phyloP scores from a whole-genome alignment of 2,329 filamentous ascomycete species.

The Aspergillus clavatus region DNA sequence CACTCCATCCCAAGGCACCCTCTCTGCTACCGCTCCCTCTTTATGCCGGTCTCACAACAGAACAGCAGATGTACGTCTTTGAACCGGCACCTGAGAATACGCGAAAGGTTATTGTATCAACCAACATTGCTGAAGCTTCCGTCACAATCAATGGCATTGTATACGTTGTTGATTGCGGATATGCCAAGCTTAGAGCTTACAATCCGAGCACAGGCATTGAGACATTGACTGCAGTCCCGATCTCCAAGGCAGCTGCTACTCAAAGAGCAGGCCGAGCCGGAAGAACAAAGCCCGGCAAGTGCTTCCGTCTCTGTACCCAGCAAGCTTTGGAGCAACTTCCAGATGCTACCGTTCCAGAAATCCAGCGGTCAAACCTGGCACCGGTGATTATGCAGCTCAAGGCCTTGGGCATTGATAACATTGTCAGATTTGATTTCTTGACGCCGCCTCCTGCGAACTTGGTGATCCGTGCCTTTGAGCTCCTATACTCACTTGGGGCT shows the following conservation, averaged over 20 bases:
- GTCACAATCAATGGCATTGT: constrained; percentile 91
- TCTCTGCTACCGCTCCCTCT: constrained; percentile 69
- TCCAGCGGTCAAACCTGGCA: constrained; percentile 86
- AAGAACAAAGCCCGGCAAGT: constrained; percentile 85
- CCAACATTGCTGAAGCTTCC: constrained; percentile 94
- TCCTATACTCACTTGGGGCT: constrained; percentile 80
- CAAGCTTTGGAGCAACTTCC: constrained; percentile 60
- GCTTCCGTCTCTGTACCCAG: constrained; percentile 88
- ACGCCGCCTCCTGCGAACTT: constrained; percentile 80
- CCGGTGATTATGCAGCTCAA: constrained; percentile 87
- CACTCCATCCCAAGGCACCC: constrained; percentile 56
- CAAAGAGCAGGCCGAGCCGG: constrained; percentile 88
- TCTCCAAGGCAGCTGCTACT: constrained; percentile 88
- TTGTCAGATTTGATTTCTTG: constrained; percentile 83
- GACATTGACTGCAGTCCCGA: constrained; percentile 70
- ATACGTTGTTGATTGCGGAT: constrained; percentile 86
- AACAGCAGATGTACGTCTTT: constrained; percentile 94
- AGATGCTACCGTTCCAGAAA: constrained; percentile 76
- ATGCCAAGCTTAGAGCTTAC: constrained; percentile 83
- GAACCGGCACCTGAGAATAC: constrained; percentile 75
- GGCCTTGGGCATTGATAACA: constrained; percentile 90
- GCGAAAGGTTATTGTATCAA: constrained; percentile 86
- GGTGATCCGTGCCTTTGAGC: constrained; percentile 77
- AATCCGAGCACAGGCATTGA: constrained; percentile 83
- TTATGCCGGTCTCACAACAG: constrained; percentile 81